Conservation (phyloP, 2,329 filamentous ascomycete genomes). For the Aspergillus ustus region DNA sequence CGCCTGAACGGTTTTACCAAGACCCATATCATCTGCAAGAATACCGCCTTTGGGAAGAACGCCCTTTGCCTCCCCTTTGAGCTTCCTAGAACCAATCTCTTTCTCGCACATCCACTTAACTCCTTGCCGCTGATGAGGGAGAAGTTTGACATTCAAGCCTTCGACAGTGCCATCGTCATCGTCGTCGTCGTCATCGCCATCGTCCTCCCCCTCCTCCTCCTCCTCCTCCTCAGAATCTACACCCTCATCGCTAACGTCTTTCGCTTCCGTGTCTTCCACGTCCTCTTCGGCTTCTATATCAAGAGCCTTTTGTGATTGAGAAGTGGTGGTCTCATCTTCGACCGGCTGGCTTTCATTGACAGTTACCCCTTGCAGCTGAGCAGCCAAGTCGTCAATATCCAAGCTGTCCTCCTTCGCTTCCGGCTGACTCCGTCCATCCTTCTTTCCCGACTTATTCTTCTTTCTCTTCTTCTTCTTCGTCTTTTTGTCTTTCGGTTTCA, state of each 20-base stretch:
- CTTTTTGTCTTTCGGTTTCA: conserved; percentile 46
- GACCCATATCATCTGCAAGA: conserved; percentile 91
- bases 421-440: conserved; percentile 23
- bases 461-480: conserved; percentile 28
- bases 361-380: conserved; percentile 48
- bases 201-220: conserved; percentile 42
- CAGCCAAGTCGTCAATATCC: conserved; percentile 49
- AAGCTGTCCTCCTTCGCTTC: conserved; percentile 30
- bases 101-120: conserved; percentile 94
- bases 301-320: neutral
- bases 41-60: conserved; percentile 89
- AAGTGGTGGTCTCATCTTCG: conserved; percentile 38
- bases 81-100: conserved; percentile 83
- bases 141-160: conserved; percentile 82
- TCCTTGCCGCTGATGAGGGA: conserved; percentile 93
- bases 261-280: conserved; percentile 42
- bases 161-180: conserved; percentile 70
- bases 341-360: conserved; percentile 38
- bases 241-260: conserved; percentile 20
- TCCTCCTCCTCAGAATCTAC: conserved; percentile 38
- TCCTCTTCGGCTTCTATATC: conserved; percentile 23
- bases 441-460: conserved; percentile 25
- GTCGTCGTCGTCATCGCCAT: conserved; percentile 53
- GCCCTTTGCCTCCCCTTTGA: conserved; percentile 73
- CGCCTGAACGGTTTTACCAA: conserved; percentile 95